Evolutionary conservation across 768 basidiomycete genomes (phyloP).

Genomic region (Pleurotus platypus): DNA sequence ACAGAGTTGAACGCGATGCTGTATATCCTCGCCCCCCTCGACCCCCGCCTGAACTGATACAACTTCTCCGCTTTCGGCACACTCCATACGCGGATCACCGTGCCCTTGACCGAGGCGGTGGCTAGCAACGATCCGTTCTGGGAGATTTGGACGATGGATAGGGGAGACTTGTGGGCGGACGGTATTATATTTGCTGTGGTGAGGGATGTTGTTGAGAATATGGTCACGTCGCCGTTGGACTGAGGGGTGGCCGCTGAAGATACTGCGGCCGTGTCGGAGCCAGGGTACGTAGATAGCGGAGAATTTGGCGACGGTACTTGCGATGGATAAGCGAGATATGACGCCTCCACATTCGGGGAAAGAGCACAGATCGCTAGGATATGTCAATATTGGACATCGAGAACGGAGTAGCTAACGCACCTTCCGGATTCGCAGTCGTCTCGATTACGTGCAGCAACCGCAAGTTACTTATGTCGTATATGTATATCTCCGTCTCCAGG

Average conservation of each 20-base stretch:
- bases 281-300: constrained; percentile 38
- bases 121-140: constrained; percentile 86
- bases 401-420: constrained; percentile 34
- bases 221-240: constrained; percentile 73
- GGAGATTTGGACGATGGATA: constrained; percentile 86
- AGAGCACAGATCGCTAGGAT: constrained; percentile 85
- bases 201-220: constrained; percentile 91
- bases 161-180: constrained; percentile 86
- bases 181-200: constrained; percentile 94
- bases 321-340: constrained; percentile 94
- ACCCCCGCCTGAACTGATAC: constrained; percentile 93
- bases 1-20: constrained; percentile 80
- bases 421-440: constrained; percentile 93
- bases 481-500: constrained; percentile 96
- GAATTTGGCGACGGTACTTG: constrained; percentile 67
- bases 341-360: constrained; percentile 89
- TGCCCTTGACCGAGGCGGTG: constrained; percentile 92
- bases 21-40: constrained; percentile 81
- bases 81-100: constrained; percentile 93
- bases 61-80: constrained; percentile 86
- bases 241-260: constrained; percentile 31
- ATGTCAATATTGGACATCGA: background rate
- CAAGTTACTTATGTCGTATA: constrained; percentile 99
- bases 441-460: constrained; percentile 95
- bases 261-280: constrained; percentile 29